Base-by-base conservation (phyloP, 495 filamentous ascomycete species). In the Schizothecium vesticola region DNA sequence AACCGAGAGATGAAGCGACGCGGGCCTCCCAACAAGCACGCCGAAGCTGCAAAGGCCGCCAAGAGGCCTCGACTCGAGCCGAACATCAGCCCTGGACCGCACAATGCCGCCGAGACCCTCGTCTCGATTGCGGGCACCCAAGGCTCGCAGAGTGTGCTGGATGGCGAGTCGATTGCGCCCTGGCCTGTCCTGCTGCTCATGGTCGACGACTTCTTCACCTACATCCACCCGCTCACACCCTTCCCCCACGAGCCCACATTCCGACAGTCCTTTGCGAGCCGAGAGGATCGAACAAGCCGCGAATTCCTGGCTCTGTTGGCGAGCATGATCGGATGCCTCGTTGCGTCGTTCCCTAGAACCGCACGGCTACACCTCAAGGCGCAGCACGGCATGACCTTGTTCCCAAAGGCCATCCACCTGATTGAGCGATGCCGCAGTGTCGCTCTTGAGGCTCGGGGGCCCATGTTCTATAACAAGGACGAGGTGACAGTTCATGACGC, bases 171-270 rank as follows among this genome's bases (percentile, higher is more conserved):
- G 0, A 96, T 97, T 59, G 92, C 91, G 67, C 86, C 91, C 0
- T 75, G 88, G 71, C 77, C 85, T 31, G 86, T 90, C 0, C 78
- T 96, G 57, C 81, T 87, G 58, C 79, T 87, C 3, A 82, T 96
- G 7, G 81, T 97, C 13, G 91, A 94, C 75, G 93, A 97, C 79
- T 96, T 91, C 79, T 96, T 96, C 74, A 93, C 88, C 9, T 94
- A 93, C 75, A 92, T 96, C 64, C 91, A 97, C 73, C 93, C 93
- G 1, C 81, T 97, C n/a, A 84, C 88, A 33, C 93, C 93, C 0
- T 86, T 97, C 61, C 93, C 93, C 0, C 93, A 97, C 76, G 91
- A 96, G 69, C 90, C 90, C 0, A 88, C 89, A n/a, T 96, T 96
- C 70, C 86, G 92, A 33, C 83, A 85, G 64, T 88, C 90, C 3